These are phyloP conservation scores for Ophiocordyceps camponoti-rufipedis DNA, from an alignment of 2,329 filamentous ascomycete genomes.

Conservation along the genomic window DNA sequence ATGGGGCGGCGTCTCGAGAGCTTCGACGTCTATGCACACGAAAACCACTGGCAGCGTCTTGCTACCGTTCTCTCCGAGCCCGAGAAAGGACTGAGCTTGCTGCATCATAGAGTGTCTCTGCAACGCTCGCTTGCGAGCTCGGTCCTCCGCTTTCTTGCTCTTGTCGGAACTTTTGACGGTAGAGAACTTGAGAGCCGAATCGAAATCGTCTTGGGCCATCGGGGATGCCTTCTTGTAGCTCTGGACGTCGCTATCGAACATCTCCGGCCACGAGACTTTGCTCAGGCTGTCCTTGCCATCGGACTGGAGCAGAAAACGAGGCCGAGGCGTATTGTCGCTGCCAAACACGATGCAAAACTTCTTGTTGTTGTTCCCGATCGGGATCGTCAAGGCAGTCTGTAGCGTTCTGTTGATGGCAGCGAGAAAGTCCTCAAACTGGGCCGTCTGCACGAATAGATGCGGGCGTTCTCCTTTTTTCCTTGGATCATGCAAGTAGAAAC, in stretches of 20 bases:
- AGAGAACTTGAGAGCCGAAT: background rate
- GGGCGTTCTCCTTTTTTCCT: constrained; percentile 26
- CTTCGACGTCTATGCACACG: constrained; percentile 67
- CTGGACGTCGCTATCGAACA: constrained; percentile 14
- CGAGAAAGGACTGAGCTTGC: constrained; percentile 52
- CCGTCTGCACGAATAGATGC: constrained; percentile 47
- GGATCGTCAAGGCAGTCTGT: constrained; percentile 36
- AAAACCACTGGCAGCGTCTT: constrained; percentile 30
- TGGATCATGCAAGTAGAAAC: constrained; percentile 49
- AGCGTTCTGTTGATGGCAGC: constrained; percentile 43
- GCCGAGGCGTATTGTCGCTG: constrained; percentile 38
- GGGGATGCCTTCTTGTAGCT: constrained; percentile 10
- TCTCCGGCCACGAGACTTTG: constrained; percentile 15
- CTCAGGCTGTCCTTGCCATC: constrained; percentile 19
- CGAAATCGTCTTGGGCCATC: constrained; percentile 1
- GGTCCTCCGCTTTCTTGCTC: constrained; percentile 12
- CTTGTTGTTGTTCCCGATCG: constrained; percentile 25
- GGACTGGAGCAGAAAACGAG: constrained; percentile 47
- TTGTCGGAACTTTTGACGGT: background rate
- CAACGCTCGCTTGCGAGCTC: constrained; percentile 26
- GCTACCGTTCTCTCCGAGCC: constrained; percentile 22
- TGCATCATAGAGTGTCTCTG: constrained; percentile 35
- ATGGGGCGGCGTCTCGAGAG: constrained; percentile 47
- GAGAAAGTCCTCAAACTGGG: constrained; percentile 48
- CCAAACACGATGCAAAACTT: constrained; percentile 47